Evolutionary conservation across 2,329 filamentous ascomycete species (phyloP).

Genomic region (Pseudocercospora macadamiae): DNA sequence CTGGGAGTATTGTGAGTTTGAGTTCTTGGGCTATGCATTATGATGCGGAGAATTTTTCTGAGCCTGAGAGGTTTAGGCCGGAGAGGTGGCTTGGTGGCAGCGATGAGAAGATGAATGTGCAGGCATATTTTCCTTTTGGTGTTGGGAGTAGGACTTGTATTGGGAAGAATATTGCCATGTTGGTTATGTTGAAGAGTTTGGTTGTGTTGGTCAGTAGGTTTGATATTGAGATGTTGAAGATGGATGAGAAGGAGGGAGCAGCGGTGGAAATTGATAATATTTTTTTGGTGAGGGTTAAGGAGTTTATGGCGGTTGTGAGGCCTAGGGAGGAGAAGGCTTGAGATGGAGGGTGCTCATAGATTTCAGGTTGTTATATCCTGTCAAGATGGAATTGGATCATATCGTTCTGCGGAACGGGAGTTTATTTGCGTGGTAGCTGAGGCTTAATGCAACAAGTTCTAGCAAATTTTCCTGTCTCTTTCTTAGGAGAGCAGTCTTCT

Average conservation of each 20-base stretch:
- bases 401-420: too few species aligned
- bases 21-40: slow-evolving; percentile 48
- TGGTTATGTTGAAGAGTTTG: slow-evolving; percentile 17
- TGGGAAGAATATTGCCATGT: slow-evolving; percentile 16
- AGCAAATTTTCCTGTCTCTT: too few species aligned
- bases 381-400: too few species aligned
- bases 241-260: background rate
- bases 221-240: slow-evolving; percentile 14
- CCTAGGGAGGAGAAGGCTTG: background rate
- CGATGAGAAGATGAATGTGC: background rate
- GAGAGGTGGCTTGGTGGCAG: slow-evolving; percentile 47
- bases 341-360: too few species aligned
- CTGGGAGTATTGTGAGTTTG: slow-evolving; percentile 47
- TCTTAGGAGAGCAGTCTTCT: too few species aligned
- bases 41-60: slow-evolving; percentile 41
- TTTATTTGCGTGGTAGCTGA: too few species aligned
- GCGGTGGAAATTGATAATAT: background rate
- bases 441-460: too few species aligned
- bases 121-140: slow-evolving; percentile 19
- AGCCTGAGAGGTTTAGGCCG: slow-evolving; percentile 44
- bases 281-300: background rate
- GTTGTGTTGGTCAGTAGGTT: slow-evolving; percentile 11
- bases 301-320: background rate
- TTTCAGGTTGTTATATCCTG: too few species aligned
- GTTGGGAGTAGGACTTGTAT: slow-evolving; percentile 17